Base-by-base conservation (phyloP, 192 early-diverging fungal species). In the Coemansia sp. region DNA sequence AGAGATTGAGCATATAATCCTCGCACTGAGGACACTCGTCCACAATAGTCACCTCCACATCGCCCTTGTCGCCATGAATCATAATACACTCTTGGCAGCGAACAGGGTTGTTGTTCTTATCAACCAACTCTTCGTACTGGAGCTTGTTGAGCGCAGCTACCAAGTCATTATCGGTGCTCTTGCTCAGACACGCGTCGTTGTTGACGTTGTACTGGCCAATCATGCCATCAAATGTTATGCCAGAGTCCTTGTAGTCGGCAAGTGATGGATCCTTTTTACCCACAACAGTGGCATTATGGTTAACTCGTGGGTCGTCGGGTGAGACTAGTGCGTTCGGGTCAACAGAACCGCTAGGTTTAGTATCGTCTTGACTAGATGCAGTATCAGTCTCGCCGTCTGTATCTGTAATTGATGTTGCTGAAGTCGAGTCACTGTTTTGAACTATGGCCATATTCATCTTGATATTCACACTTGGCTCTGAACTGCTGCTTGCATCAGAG, bases 11-110 rank as follows among this genome's bases (percentile, higher is more conserved):
- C 19, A 59, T 66, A 3, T 78, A 75, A 3, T 47, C 46, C 0
- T 55, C n/a, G 36, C 85, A 87, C 9, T 49, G 63, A 5, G 69
- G 69, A 26, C 86, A 87, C 11, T 72, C 83, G 56, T 87, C 85
- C 8, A 84, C 74, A 17, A 85, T 78, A 36, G 62, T 85, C 40
- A 81, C 86, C 20, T 56, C 62, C 20, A 84, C 78, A 2, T 75
- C 28, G 12, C 74, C 84, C 38, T 76, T 81, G 4, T 78, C 78
- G 34, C 82, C 82, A n/a, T 60, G 70, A 5, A 85, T 75, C 11
- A 58, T 12, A 25, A 65, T n/a, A 70, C 78, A 55, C 68, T 66
- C 23, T 60, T 69, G 17, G 37, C 57, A 58, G 11, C 36, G 36
- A 12, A 38, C 22, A 5, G 57, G 36, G 8, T 40, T 38, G 7